Percentiles rank a stretch among this genome's conserved stretches.
These are phyloP conservation scores for Tricholoma matsutake DNA, from an alignment of 768 basidiomycete species.

Conservation along the genomic window DNA sequence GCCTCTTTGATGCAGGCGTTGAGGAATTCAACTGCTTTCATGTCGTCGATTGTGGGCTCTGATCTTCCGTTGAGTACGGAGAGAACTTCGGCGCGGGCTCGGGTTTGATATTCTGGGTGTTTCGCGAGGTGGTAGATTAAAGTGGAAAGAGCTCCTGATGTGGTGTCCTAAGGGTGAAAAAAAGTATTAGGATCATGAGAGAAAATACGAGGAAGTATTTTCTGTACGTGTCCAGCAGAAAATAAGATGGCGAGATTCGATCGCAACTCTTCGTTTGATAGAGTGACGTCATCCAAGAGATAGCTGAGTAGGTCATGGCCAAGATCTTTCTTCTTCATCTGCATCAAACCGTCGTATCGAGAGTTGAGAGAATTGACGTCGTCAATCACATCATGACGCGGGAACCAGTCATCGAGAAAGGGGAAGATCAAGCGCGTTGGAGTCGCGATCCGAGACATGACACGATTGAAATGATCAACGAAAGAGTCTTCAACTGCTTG, in stretches of 20 bases:
- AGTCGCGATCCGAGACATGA: conserved; percentile 34
- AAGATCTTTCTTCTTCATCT: conserved; percentile 26
- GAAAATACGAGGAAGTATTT: neutral
- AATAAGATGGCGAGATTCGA: conserved; percentile 38
- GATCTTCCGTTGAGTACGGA: conserved; percentile 21
- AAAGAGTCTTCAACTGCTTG: conserved; percentile 29
- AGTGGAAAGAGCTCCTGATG: conserved; percentile 36
- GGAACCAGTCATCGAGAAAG: conserved; percentile 27
- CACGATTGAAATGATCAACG: conserved; percentile 32
- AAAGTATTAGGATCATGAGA: neutral
- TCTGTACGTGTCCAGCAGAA: conserved; percentile 37
- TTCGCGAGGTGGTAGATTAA: conserved; percentile 34
- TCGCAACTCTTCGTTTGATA: conserved; percentile 32
- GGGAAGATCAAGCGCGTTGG: conserved; percentile 32
- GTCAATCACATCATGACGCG: conserved; percentile 26
- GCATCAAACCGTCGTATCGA: conserved; percentile 24
- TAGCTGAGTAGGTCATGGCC: conserved; percentile 35
- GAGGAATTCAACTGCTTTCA: conserved; percentile 27
- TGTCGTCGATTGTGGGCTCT: conserved; percentile 29
- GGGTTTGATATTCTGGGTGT: conserved; percentile 33
- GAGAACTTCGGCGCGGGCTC: conserved; percentile 36
- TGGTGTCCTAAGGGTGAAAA: conserved; percentile 31
- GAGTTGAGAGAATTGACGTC: conserved; percentile 28
- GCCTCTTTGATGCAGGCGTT: conserved; percentile 39
- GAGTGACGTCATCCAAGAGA: conserved; percentile 29